Evolutionary conservation across 768 basidiomycete species (phyloP), one percentile per base, ranked within the genome.

Genomic region (Russula vinacea): DNA sequence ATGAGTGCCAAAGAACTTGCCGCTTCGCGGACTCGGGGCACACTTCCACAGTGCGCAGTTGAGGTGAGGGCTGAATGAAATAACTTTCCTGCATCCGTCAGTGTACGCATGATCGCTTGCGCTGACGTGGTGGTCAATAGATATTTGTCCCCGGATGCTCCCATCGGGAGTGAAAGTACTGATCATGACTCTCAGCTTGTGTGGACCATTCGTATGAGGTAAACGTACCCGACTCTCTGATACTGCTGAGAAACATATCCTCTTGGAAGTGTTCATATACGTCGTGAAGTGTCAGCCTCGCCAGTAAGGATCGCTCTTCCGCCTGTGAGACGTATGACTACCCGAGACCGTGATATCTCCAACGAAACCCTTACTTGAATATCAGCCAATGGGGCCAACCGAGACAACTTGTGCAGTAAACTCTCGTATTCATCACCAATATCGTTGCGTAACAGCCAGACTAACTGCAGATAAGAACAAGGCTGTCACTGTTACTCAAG

Each of bases 241-340:
- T 77, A 19, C 94, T 94, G 71, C 88, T 94, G 62, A 97, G 78
- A 72, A 94, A 90, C 78, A 97, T 90, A 72, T 98, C 94, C 0
- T 84, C 81, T 37, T 84, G 84, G 78, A 96, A 92, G 8, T 85
- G 85, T 42, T 82, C 81, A 68, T 94, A 87, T 1, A 89, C 89
- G 32, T 87, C 83, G 58, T 90, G 85, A 33, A 98, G 75, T 0
- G 85, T 86, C n/a, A 96, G 76, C 67, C 84, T 87, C 0, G 88
- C 94, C 71, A 91, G 80, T 0, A 97, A 76, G 3, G 83, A 80
- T 68, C 84, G 83, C 71, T 92, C 86, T 71, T 92, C 88, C 11
- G 87, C 86, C 90, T 94, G 62, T 39, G 53, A 29, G 40, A 49
- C 24, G 65, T 14, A 33, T 55, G 14, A 37, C 6, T 42, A 24